Conservation (phyloP, 306 rosid genomes). For the Lablab purpureus region DNA sequence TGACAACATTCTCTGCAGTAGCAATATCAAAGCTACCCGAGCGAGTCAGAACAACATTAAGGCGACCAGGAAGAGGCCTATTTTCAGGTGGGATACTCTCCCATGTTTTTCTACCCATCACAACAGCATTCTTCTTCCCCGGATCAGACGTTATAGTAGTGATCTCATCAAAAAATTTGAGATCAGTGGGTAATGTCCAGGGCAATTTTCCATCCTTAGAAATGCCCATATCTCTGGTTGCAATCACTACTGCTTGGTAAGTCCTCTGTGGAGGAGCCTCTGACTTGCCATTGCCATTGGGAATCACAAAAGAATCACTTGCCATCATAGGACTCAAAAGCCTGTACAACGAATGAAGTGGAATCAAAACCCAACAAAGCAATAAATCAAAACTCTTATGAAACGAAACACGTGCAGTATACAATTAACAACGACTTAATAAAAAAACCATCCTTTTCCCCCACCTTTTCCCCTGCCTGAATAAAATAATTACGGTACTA, state of each 20-base stretch:
- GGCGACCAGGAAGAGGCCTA: slow-evolving; percentile 87
- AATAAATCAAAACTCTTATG: neutral
- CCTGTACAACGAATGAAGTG: slow-evolving; percentile 49
- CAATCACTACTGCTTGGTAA: slow-evolving; percentile 91
- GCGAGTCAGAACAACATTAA: slow-evolving; percentile 92
- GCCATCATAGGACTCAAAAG: slow-evolving; percentile 66
- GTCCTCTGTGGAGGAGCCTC: slow-evolving; percentile 73
- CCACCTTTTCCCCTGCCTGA: neutral
- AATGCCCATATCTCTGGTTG: slow-evolving; percentile 86
- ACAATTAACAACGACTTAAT: neutral
- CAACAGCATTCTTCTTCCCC: slow-evolving; percentile 83
- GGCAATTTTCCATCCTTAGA: slow-evolving; percentile 89
- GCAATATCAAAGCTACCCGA: slow-evolving; percentile 95
- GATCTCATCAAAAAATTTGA: slow-evolving; percentile 73
- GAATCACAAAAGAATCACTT: slow-evolving; percentile 56
- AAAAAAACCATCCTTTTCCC: slow-evolving; percentile 15
- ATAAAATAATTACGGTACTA: neutral
- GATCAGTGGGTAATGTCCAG: slow-evolving; percentile 85
- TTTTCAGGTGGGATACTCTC: slow-evolving; percentile 74
- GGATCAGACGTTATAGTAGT: slow-evolving; percentile 75
- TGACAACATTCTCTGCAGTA: slow-evolving; percentile 89
- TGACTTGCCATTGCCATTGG: slow-evolving; percentile 64
- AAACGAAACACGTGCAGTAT: slow-evolving; percentile 36
- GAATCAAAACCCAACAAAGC: slow-evolving; percentile 47
- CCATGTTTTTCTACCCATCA: slow-evolving; percentile 98